Evolutionary conservation across 2,329 filamentous ascomycete genomes (phyloP).

Genomic region (Pseudocercospora fijiensis): DNA sequence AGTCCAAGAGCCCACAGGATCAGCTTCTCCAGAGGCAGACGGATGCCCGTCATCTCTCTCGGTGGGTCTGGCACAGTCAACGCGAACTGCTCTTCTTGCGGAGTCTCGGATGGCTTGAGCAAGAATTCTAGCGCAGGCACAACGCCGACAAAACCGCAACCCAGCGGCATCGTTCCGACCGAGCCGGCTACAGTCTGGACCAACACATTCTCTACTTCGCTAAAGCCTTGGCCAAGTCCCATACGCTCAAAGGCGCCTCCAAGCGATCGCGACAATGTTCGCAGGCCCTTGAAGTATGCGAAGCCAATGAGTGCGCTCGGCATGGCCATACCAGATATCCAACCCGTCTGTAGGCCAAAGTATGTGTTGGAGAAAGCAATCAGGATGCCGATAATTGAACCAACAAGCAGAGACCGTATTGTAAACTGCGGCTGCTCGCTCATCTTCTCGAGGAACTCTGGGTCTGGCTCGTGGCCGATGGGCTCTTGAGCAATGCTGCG

Average conservation of each 20-base stretch:
- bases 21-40: constrained; percentile 64
- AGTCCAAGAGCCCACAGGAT: constrained; percentile 89
- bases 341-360: constrained; percentile 90
- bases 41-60: constrained; percentile 31
- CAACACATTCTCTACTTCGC: constrained; percentile 92
- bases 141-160: constrained; percentile 92
- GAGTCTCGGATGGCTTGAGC: constrained; percentile 67
- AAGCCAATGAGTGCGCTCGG: constrained; percentile 92
- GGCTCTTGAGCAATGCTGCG: constrained; percentile 29
- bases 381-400: constrained; percentile 78
- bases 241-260: constrained; percentile 28
- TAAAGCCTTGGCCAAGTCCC: constrained; percentile 62
- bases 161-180: constrained; percentile 94
- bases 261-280: constrained; percentile 65
- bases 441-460: constrained; percentile 30
- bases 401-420: constrained; percentile 72
- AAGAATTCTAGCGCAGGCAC: constrained; percentile 90
- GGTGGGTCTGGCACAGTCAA: constrained; percentile 17
- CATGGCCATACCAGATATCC: constrained; percentile 92
- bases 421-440: constrained; percentile 66
- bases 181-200: constrained; percentile 94
- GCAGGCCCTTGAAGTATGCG: constrained; percentile 81
- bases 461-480: constrained; percentile 34
- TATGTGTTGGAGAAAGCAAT: constrained; percentile 99
- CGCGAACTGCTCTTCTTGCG: constrained; percentile 28